Base-by-base conservation (phyloP, 768 basidiomycete species). In the Phlebiopsis gigantea region DNA sequence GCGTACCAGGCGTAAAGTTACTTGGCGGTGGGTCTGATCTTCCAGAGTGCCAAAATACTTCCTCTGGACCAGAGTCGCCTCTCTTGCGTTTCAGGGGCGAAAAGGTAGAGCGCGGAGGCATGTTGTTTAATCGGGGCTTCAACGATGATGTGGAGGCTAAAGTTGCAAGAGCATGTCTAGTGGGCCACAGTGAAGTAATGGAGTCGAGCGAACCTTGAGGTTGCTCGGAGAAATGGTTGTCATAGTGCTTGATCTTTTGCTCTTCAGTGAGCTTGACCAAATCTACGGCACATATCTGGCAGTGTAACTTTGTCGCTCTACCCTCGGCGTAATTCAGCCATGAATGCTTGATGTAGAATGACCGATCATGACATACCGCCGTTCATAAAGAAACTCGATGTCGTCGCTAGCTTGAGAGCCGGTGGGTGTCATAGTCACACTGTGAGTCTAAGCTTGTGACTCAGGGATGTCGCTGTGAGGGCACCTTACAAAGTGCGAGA, bases 1-100 rank as follows among this genome's bases (percentile, higher is more conserved):
- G 39, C 60, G 44, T 65, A 85, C 89, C 85, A 49, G 88, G 88
- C 0, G 80, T 80, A 64, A 77, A 86, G 62, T 85, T 87, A 4
- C 60, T 55, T 7, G 79, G 79, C 9, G 87, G 85, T 2, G 72
- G 55, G 2, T 55, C 65, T 1, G 66, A 57, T 56, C 75, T 72
- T 4, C 79, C 60, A 14, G 81, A 68, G 66, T 83, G 73, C 90
- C 90, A 93, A 66, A 90, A 91, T 2, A 70, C 56, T 59, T 88
- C 87, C 42, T 45, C 21, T 2, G 30, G n/a, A 3, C 29, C 48
- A 14, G 25, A 42, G 14, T 39, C 46, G 19, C 29, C 30, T 21
- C 56, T 14, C 19, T 46, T 48, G 19, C 49, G 49, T 39, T 55
- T 59, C 9, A 15, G 46, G 24, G 47, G 4, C 8, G 34, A 39